phyloP scores from a whole-genome alignment of 2,329 filamentous ascomycete genomes.

The Fusarium equiseti region DNA sequence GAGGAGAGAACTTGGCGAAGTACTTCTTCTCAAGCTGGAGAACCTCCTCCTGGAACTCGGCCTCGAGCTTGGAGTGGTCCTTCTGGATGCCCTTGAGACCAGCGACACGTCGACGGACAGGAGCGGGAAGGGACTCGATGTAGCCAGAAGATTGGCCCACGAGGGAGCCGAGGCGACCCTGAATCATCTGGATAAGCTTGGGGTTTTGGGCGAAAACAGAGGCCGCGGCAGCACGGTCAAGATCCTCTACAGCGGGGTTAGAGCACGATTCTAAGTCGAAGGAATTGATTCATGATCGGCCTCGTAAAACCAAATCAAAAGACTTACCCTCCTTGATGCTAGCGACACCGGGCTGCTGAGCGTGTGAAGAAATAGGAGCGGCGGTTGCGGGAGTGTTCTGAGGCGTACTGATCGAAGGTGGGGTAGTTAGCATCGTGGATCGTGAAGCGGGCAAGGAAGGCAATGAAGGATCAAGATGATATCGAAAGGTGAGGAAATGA shows the following conservation, averaged over 20 bases:
- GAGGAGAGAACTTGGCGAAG: conserved; percentile 97
- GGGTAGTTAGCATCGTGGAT: conserved; percentile 54
- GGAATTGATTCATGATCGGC: conserved; percentile 18
- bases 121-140: conserved; percentile 91
- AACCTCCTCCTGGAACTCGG: conserved; percentile 98
- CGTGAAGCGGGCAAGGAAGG: conserved; percentile 40
- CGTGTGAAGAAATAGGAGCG: conserved; percentile 97
- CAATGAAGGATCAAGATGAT: conserved; percentile 37
- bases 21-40: conserved; percentile 99
- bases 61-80: conserved; percentile 97
- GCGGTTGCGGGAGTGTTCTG: conserved; percentile 97
- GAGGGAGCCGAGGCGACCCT: conserved; percentile 92
- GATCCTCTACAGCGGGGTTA: conserved; percentile 74
- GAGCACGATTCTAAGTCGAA: conserved; percentile 11
- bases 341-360: conserved; percentile 91
- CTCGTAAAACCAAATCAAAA: conserved; percentile 7
- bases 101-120: conserved; percentile 91
- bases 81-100: conserved; percentile 98
- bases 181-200: conserved; percentile 94
- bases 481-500: conserved; percentile 44
- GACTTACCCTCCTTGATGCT: conserved; percentile 96
- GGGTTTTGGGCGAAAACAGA: conserved; percentile 97
- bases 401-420: conserved; percentile 80
- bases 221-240: conserved; percentile 87
- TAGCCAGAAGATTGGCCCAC: conserved; percentile 97